Evolutionary conservation across 352 stramenopile species (phyloP), one percentile per base, ranked within the genome.

Genomic region (Sclerospora graminicola): DNA sequence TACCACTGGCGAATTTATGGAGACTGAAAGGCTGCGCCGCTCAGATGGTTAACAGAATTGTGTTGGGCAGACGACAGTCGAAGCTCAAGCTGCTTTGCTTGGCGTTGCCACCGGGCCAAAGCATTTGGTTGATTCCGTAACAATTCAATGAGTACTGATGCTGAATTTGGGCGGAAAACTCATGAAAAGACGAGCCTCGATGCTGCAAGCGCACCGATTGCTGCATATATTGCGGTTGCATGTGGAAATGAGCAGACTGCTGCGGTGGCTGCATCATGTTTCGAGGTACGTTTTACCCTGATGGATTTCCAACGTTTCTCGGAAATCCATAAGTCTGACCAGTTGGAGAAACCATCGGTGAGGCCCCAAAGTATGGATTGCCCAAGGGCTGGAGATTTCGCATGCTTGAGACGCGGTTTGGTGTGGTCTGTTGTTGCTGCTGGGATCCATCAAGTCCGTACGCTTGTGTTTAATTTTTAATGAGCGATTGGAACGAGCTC

Each of bases 51-150:
- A 8, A 27, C 21, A 15, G 48, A 33, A 28, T 51, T 65, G 21
- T 48, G 47, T 13, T 51, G 43, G 1, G 31, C 43, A 45, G 47
- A n/a, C n/a, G n/a, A 35, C 14, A 89, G 37, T 14, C 82, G 66
- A 21, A 65, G 44, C 50, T 87, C 68, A 1, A 85, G 32, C 34
- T 86, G 60, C 26, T 56, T 69, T 8, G 66, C 44, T 16, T 66
- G 61, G 24, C 57, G 54, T 28, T 89, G 78, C 62, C 73, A 86
- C 26, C 82, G 62, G 7, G 81, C 63, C 5, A 89, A 54, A 0
- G 70, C 60, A 41, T 63, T 66, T 20, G 72, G 57, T 51, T 88
- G 74, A 30, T 70, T 89, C 78, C 75, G 88, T 18, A 86, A 41
- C 10, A 88, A 50, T 28, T 87, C 75, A n/a, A 89, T 68, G 3